Base-by-base conservation (phyloP, 1,284 basidiomycete species). In the Puccinia triticina region DNA sequence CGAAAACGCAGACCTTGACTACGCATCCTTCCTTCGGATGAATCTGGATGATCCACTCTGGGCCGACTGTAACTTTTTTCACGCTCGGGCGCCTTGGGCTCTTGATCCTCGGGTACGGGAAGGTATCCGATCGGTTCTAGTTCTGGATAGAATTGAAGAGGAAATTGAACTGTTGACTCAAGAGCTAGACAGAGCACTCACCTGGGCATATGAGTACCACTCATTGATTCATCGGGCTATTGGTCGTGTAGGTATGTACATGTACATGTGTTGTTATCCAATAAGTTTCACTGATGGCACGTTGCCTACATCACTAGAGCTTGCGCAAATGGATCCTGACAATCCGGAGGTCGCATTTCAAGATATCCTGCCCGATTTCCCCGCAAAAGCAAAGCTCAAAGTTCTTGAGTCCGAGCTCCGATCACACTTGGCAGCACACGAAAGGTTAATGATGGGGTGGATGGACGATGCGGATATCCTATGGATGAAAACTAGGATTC, bases 121-220 rank as follows among this genome's bases (percentile, higher is more conserved):
- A 18, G 66, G 66, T 26, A 69, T 66, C 64, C 7, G 10, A 8
- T 37, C 18, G 18, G 29, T 66, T 43, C 37, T 37, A 32, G 10
- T 37, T 2, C 37, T 69, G 5, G 40, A 69, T 69, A 10, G 40
- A 18, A 40, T 69, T 5, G 23, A 69, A 10, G 40, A 46, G 5
- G 66, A 69, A 29, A n/a, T 69, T n/a, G 40, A 69, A 26, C 32
- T 69, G 14, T 21, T 69, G 1, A 43, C 66, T n/a, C 66, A 69
- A 46, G 66, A 69, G n/a, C 29, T 69, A 29, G 40, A 69, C 23
- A 12, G 66, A 32, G n/a, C 43, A 1, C 7, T 67, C 10, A 67
- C 64, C 14, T 67, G 64, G 64, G 64, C 34, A 14, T 43, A 67
- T 23, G 64, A 67, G 18, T 21, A 40, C 29, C 40, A 67, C 64